Percentiles rank a stretch among this genome's conserved stretches.
Evolutionary conservation across 2,329 filamentous ascomycete genomes (phyloP).

Genomic region (Orbilia brochopaga): DNA sequence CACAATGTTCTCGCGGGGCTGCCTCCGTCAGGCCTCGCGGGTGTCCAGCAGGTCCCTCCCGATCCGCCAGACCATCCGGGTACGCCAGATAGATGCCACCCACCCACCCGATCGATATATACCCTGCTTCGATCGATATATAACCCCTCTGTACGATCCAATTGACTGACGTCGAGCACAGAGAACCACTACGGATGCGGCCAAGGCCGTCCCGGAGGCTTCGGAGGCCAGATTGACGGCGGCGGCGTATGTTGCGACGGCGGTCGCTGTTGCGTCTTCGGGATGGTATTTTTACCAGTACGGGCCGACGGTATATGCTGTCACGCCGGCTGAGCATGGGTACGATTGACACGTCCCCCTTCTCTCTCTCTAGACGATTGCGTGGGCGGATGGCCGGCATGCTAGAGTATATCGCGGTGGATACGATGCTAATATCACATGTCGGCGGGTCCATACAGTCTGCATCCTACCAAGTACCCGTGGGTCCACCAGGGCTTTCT

Average conservation of each 20-base stretch:
- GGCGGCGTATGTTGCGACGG: slow-evolving; percentile 83
- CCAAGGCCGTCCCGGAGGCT: slow-evolving; percentile 35
- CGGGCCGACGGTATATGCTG: slow-evolving; percentile 82
- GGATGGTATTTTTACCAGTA: slow-evolving; percentile 99
- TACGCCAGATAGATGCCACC: slow-evolving; percentile 63
- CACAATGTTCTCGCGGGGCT: slow-evolving; percentile 50
- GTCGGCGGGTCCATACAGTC: slow-evolving; percentile 65
- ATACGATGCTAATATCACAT: slow-evolving; percentile 50
- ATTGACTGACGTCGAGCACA: slow-evolving; percentile 41
- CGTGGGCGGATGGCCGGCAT: not conserved
- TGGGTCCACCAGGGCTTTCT: slow-evolving; percentile 92
- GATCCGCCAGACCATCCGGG: slow-evolving; percentile 71
- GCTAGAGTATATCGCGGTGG: slow-evolving; percentile 9
- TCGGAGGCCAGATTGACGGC: slow-evolving; percentile 70
- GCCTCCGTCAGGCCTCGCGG: slow-evolving; percentile 47
- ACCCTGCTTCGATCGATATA: slow-evolving; percentile 11
- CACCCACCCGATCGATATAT: slow-evolving; percentile 54
- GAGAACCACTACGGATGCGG: slow-evolving; percentile 50
- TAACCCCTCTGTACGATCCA: slow-evolving; percentile 6
- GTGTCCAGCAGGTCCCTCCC: slow-evolving; percentile 37
- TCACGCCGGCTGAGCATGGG: slow-evolving; percentile 97
- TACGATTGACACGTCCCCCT: slow-evolving; percentile 68
- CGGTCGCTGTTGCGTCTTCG: slow-evolving; percentile 83
- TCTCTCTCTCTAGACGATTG: slow-evolving; percentile 1
- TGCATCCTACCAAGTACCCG: slow-evolving; percentile 89